These are phyloP conservation scores for Ceratocystis eucalypticola DNA, from an alignment of 2,329 filamentous ascomycete species.

Conservation along the genomic window DNA sequence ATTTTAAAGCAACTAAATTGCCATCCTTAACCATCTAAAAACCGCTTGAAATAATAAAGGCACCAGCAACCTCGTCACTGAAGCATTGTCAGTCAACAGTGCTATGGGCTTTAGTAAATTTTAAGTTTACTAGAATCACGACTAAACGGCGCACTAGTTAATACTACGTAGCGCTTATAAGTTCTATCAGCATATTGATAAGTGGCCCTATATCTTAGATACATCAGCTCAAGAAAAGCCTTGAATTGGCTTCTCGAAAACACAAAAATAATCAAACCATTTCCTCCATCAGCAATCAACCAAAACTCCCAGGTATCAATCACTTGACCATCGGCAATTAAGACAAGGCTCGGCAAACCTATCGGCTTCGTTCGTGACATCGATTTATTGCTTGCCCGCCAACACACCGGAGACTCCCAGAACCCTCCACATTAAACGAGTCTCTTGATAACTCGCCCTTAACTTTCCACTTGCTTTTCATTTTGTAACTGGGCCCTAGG, in stretches of 20 bases:
- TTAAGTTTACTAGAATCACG: no score
- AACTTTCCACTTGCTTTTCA: not conserved
- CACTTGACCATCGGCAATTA: not conserved
- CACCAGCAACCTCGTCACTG: no score
- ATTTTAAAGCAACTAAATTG: no score
- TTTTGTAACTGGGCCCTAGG: not conserved
- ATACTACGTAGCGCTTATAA: not conserved
- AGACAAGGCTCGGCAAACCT: not conserved
- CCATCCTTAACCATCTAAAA: no score
- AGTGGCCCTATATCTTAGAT: not conserved
- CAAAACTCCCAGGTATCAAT: not conserved
- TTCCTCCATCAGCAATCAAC: not conserved
- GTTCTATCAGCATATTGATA: not conserved
- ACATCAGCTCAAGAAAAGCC: not conserved
- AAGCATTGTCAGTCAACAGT: no score
- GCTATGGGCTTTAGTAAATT: no score
- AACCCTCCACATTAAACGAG: not conserved
- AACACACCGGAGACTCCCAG: not conserved
- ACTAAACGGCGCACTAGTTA: not conserved
- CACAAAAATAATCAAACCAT: not conserved
- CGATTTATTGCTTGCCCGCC: not conserved
- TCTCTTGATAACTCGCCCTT: not conserved
- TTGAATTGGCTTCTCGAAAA: not conserved
- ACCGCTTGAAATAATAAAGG: no score
- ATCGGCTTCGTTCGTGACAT: no score